Evolutionary conservation across 139 green algal species (phyloP), one percentile per base, ranked within the genome.

Genomic region (Yamagishiella unicocca): DNA sequence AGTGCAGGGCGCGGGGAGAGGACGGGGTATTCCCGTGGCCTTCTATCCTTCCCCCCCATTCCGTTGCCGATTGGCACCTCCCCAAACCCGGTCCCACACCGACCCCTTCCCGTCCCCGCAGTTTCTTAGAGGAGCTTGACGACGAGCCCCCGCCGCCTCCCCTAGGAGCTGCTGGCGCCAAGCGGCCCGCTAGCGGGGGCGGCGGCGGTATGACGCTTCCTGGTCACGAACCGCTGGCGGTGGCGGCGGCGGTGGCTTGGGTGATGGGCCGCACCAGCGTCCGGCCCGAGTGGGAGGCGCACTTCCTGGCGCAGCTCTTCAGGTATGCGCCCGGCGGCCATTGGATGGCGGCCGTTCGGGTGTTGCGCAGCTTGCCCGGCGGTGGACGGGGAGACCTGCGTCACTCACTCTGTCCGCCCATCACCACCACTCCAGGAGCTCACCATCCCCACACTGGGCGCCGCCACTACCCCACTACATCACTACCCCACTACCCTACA

Each of bases 181-280:
- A 37, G 40, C 38, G 4, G 64, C 2, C 12, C 4, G 54, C 40
- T 40, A 37, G 6, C 33, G 53, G 45, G 29, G 76, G 22, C 79
- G 27, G 61, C 29, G 38, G 42, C 78, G 61, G 79, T 25, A 45
- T 85, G 79, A 37, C 79, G 38, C n/a, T 85, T 40, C 79, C 79
- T 1, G 79, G 79, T 0, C 79, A 85, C 43, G 61, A 75, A 4
- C 61, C 79, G 29, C 79, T 75, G 38, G 79, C 62, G 61, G 79
- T 85, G 40, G 79, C 79, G 55, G 79, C 79, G 38, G 79, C 29
- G 19, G 79, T 66, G 12, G 61, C 61, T 24, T 85, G 79, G 79
- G 61, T 85, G n/a, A 75, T 75, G 79, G 79, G 79, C 53, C 58
- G 61, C 62, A 73, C 38, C 1, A 3, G n/a, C 14, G 55, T 84